Base-by-base conservation (phyloP, 2,329 filamentous ascomycete genomes). In the Dryadomyces quercivorus region DNA sequence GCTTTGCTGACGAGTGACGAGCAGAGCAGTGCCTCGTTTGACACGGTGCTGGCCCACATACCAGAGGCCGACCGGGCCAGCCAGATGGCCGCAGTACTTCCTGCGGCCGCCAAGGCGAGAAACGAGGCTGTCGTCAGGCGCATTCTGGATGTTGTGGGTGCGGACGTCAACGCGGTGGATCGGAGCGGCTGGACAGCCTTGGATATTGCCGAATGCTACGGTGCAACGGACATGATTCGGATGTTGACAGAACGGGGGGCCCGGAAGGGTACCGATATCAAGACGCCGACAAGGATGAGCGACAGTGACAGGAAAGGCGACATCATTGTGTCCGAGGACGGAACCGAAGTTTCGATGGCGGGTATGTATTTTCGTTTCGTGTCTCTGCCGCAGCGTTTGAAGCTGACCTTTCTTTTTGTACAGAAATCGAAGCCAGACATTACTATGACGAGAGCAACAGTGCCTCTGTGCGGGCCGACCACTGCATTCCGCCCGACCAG, bases 111-210 rank as follows among this genome's bases (percentile, higher is more conserved):
- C 36, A 40, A 40, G 36, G 36, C 36, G 36, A 12, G 15, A 16
- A 40, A 40, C 15, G 4, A 40, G 2, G 10, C 10, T 1, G 40
- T 47, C 15, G 46, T 26, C 48, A n/a, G 51, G 16, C 5, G 12
- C 1, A 42, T 56, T 31, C 7, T 56, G 34, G 26, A 21, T 2
- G 38, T 46, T 26, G 15, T 45, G 2, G 51, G 46, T n/a, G 15
- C 51, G 2, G 38, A 56, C 21, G n/a, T 53, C 44, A 56, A 56
- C 31, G 51, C 53, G 22, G 38, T 51, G 3, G 55, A 56, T 43
- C 36, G 42, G 18, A 51, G 40, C 31, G 55, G 55, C 21, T 53
- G 55, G 54, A 52, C 50, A 16, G 45, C 45, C 15, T 20, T 55
- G 50, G 54, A 56, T 38, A 31, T 56, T 18, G 50, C 54, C 9